Percentiles rank a stretch among this genome's conserved stretches.
phyloP scores from a whole-genome alignment of 805 yeast genomes.

The Wickerhamomyces rabaulensis region DNA sequence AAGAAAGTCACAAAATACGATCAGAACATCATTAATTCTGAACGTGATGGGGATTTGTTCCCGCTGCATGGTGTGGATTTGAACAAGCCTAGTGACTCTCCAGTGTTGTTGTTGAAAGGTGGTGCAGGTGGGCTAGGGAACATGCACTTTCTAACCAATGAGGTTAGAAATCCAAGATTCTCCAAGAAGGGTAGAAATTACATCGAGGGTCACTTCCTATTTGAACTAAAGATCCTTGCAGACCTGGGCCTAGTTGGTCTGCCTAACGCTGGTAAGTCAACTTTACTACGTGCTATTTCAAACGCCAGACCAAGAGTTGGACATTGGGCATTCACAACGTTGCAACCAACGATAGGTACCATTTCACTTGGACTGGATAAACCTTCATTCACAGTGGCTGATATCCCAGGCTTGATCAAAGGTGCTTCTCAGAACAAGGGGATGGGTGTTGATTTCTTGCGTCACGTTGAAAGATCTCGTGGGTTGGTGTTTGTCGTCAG shows the following conservation, averaged over 20 bases:
- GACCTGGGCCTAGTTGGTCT: conserved; percentile 92
- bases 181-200: conserved; percentile 76
- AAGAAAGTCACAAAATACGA: conserved; percentile 65
- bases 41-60: conserved; percentile 58
- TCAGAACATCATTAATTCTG: conserved; percentile 48
- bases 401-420: conserved; percentile 90
- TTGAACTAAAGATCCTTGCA: conserved; percentile 85
- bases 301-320: conserved; percentile 89
- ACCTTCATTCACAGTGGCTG: conserved; percentile 83
- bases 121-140: conserved; percentile 96
- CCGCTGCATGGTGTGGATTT: conserved; percentile 83
- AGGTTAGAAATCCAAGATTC: conserved; percentile 86
- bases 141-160: conserved; percentile 84
- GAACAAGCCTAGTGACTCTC: conserved; percentile 52
- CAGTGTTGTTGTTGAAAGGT: conserved; percentile 69
- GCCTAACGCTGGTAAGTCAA: conserved; percentile 96
- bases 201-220: conserved; percentile 57
- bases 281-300: conserved; percentile 79
- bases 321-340: conserved; percentile 94
- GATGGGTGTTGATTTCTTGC: conserved; percentile 86
- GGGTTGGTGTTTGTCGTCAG: conserved; percentile 86
- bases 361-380: conserved; percentile 60
- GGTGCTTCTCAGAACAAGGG: conserved; percentile 87
- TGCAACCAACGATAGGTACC: conserved; percentile 90
- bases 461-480: conserved; percentile 89